Base-by-base conservation (phyloP, 1,139 yeast species). In the Kodamaea suecica region DNA sequence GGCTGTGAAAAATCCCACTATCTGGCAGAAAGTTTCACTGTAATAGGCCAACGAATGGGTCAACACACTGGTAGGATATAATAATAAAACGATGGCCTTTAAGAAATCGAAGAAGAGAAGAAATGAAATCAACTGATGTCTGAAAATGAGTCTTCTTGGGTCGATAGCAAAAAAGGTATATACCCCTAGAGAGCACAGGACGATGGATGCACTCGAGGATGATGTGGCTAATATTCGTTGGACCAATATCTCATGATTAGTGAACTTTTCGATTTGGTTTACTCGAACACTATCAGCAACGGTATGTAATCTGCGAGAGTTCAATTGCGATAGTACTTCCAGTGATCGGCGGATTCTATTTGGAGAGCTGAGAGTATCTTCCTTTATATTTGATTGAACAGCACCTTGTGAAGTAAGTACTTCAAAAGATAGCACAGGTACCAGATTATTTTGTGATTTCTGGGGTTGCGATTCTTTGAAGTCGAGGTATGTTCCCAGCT, bases 1-100 rank as follows among this genome's bases (percentile, higher is more conserved):
- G 2, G 94, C 86, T 1, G 95, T 83, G 58, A 87, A 80, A 66
- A 85, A 88, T 4, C 96, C 97, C 31, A 86, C 76, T 10, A 80
- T 80, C 51, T 84, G 80, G 49, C 86, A 79, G 45, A 84, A 79
- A 25, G 61, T 64, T 15, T 66, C 61, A 46, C 76, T 75, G 35
- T 70, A 67, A 52, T 80, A 78, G 2, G 78, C 64, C n/a, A 68
- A 56, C 17, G 63, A 57, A 27, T 69, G 67, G 6, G 72, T 55
- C 27, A 81, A 56, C 2, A 81, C 79, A 27, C 81, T 55, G 1
- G 80, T 69, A 1, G 95, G 95, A 55, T 81, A 88, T 39, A 86
- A 66, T 41, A 87, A 57, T 33, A 87, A 69, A 20, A 83, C 71
- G 11, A 79, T 49, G 1, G 94, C 92, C 58, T 88, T 87, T 33